A percentile compares a stretch with the other conserved stretches of the same genome.
Conservation (phyloP, 208 protist genomes). For the Entamoeba histolytica region DNA sequence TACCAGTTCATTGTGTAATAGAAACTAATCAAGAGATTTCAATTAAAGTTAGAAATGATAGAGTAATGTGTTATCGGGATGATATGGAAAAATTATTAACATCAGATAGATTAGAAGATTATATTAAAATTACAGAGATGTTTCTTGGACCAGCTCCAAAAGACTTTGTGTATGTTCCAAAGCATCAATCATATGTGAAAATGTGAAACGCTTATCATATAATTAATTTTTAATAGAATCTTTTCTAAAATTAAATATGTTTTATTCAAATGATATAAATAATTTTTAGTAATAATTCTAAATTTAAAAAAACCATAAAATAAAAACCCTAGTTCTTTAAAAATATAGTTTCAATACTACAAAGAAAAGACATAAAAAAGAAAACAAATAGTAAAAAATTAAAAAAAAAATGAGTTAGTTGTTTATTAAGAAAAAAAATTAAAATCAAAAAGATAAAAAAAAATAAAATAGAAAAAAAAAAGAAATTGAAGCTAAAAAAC, state of each 20-base stretch:
- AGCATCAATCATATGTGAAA: constrained; percentile 4
- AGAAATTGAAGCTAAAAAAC: neutral
- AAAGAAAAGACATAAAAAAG: neutral
- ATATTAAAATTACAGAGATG: constrained; percentile 18
- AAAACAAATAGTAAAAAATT: neutral
- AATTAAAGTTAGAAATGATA: neutral
- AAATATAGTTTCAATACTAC: no score
- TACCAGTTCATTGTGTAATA: constrained; percentile 12
- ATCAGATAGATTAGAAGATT: constrained; percentile 1
- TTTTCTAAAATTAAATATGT: no score
- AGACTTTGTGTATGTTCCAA: constrained; percentile 17
- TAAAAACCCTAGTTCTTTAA: no score
- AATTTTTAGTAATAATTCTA: no score
- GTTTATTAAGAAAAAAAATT: neutral
- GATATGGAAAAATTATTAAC: constrained; percentile 19
- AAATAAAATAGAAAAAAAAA: neutral
- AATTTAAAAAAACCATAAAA: no score
- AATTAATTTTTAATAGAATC: no score
- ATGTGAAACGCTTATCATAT: neutral
- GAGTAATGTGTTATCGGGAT: neutral
- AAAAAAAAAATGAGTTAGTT: neutral
- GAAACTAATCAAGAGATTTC: neutral
- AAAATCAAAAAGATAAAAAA: neutral
- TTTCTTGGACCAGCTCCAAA: constrained; percentile 9
- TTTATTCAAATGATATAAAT: no score